These are phyloP conservation scores for Somion occarium DNA, from an alignment of 1,284 basidiomycete genomes.

Conservation along the genomic window DNA sequence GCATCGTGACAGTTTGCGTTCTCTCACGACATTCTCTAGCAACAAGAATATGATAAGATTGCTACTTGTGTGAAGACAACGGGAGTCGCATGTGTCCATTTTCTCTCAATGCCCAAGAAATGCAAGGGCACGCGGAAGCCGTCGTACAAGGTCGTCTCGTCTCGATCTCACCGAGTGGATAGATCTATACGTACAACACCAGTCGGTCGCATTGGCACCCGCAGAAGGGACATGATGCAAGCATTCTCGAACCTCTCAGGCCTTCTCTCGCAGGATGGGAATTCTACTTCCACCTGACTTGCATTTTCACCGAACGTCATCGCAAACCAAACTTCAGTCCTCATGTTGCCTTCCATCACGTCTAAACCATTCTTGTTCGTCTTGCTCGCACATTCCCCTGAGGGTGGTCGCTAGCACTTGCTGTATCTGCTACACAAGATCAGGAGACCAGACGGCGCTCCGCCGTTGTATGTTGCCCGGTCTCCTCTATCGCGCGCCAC, in stretches of 20 bases:
- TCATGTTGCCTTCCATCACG: slow-evolving; percentile 1
- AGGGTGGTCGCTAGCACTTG: slow-evolving; percentile 4
- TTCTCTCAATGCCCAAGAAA: not conserved
- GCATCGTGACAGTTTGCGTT: no score
- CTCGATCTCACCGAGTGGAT: not conserved
- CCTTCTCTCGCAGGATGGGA: slow-evolving; percentile 2
- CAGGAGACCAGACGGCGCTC: slow-evolving; percentile 23
- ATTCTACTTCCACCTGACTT: slow-evolving; percentile 8
- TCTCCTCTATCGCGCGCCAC: slow-evolving; percentile 1
- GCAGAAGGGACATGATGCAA: slow-evolving; percentile 16
- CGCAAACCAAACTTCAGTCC: not conserved
- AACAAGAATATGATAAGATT: not conserved
- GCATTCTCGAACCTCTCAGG: slow-evolving; percentile 11
- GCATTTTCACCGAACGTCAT: slow-evolving; percentile 11
- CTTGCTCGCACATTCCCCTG: slow-evolving; percentile 5
- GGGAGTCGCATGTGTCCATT: not conserved
- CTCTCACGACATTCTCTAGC: not conserved
- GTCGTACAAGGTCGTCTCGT: not conserved
- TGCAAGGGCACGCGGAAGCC: not conserved
- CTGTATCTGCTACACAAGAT: slow-evolving; percentile 9
- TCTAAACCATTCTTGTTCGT: slow-evolving; percentile 5
- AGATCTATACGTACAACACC: slow-evolving; percentile 9
- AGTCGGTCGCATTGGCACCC: not conserved
- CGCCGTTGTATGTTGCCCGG: slow-evolving; percentile 12
- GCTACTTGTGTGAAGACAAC: not conserved